Evolutionary conservation across 805 yeast genomes (phyloP), one percentile per base, ranked within the genome.

Genomic region (Saccharomyces mikatae): DNA sequence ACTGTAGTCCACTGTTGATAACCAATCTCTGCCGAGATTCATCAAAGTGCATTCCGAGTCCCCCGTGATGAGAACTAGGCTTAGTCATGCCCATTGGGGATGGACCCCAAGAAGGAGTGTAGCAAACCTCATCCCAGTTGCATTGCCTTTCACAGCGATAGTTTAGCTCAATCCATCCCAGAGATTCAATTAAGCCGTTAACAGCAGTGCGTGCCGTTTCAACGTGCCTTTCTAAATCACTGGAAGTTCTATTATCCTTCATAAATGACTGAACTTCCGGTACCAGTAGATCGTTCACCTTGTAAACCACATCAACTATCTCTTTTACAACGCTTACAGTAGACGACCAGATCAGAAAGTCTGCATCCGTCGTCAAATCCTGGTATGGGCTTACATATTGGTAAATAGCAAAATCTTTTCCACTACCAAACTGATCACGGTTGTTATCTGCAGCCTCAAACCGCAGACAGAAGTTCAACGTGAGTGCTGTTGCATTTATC

Each of bases 51-150:
- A 58, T 61, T 21, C 64, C 67, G 29, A 53, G 53, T 9, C 41
- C 31, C 10, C 53, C 47, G 4, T 47, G 48, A 4, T 50, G 54
- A 6, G 53, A 51, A 22, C 47, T 51, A 3, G 60, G 60, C 1
- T 32, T 5, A 1, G 71, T 71, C 76, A 79, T 74, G 0, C 79
- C 78, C 26, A 80, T 47, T 3, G 83, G 83, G 0, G 77, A 69
- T 2, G 85, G 86, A 0, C 77, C 86, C 86, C 86, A 81, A 0
- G 83, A 76, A 1, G 86, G 86, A 14, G 80, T 74, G 53, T 73
- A 80, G 58, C 86, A 82, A 2, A 80, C 61, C 58, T 79, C 82
- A 58, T 79, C 76, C 67, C 69, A 65, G 0, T 59, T 69, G 64
- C 86, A 81, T 3, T 60, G 64, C 2, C 61, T 52, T 0, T 72